A percentile compares a stretch with the other conserved stretches of the same genome.
These are phyloP conservation scores for Xylaria sp. DNA, from an alignment of 2,329 filamentous ascomycete genomes.

Conservation along the genomic window DNA sequence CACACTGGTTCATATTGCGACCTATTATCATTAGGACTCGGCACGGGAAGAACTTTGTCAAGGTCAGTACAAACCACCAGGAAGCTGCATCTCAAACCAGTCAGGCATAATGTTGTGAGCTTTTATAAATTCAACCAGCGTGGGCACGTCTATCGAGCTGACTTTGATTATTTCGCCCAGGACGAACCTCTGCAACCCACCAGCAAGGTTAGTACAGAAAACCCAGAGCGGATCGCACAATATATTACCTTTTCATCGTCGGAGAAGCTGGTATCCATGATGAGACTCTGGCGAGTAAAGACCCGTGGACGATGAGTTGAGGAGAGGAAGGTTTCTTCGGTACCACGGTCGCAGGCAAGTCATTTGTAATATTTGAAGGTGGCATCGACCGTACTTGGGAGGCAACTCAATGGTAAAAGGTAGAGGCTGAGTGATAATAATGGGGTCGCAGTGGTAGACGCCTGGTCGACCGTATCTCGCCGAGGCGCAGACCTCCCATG, in stretches of 20 bases:
- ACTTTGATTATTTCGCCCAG: constrained; percentile 69
- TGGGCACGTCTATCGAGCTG: constrained; percentile 61
- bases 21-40: constrained; percentile 52
- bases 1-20: constrained; percentile 60
- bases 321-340: constrained; percentile 46
- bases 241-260: constrained; percentile 66
- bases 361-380: constrained; percentile 48
- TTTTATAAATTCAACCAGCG: constrained; percentile 61
- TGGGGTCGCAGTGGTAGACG: constrained; percentile 30
- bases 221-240: constrained; percentile 26
- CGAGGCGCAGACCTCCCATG: constrained; percentile 39
- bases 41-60: constrained; percentile 30
- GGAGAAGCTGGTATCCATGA: constrained; percentile 60
- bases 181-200: constrained; percentile 62
- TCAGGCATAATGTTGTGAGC: constrained; percentile 55
- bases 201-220: constrained; percentile 40
- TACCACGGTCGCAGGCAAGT: constrained; percentile 47
- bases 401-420: constrained; percentile 38
- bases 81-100: constrained; percentile 62
- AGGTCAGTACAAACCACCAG: constrained; percentile 54
- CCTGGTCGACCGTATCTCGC: constrained; percentile 34
- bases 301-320: constrained; percentile 42
- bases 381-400: constrained; percentile 39
- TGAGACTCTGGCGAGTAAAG: constrained; percentile 41
- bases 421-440: constrained; percentile 43